Evolutionary conservation across 495 filamentous ascomycete genomes (phyloP), one percentile per base, ranked within the genome.

Genomic region (Penicillium flavigenum): DNA sequence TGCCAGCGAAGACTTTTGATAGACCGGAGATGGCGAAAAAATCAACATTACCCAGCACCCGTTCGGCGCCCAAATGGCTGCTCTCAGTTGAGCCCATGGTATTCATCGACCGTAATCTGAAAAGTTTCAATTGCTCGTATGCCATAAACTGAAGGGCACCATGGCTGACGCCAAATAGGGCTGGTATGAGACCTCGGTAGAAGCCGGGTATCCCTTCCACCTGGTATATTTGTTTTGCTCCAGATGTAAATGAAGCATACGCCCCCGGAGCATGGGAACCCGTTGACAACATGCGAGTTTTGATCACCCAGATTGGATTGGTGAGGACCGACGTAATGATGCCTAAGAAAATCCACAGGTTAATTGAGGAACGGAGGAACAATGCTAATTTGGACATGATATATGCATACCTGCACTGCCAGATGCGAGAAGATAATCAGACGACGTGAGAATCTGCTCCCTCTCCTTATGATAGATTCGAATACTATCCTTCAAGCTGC

Each of bases 291-390:
- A 99, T 98, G 49, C 94, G 89, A 3, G 94, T 99, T 72, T 98
- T 98, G 68, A 99, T 83, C 6, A 99, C 94, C 94, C 94, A 99
- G 66, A 99, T 88, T 5, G 94, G 94, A 68, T 99, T 99, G 47
- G 95, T 98, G 58, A 89, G 76, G 26, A 92, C 68, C 36, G 90
- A 88, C 5, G 91, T 93, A 19, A 88, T 63, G 31, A 80, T 67
- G n/a, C 85, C 85, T 83, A 32, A 4, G 17, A 11, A 8, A 14
- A 9, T 22, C n/a, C 51, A 46, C n/a, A 26, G 5, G n/a, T 50
- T 4, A 36, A 38, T 17, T 7, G 29, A 20, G 42, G 32, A 51
- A 19, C 19, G 5, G 52, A 45, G 11, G 20, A 11, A 39, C 17
- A 9, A 42, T 20, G 20, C 26, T 27, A 47, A 36, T 8, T 39